Evolutionary conservation across 805 yeast genomes (phyloP).

Genomic region (Danielia reshetovae): DNA sequence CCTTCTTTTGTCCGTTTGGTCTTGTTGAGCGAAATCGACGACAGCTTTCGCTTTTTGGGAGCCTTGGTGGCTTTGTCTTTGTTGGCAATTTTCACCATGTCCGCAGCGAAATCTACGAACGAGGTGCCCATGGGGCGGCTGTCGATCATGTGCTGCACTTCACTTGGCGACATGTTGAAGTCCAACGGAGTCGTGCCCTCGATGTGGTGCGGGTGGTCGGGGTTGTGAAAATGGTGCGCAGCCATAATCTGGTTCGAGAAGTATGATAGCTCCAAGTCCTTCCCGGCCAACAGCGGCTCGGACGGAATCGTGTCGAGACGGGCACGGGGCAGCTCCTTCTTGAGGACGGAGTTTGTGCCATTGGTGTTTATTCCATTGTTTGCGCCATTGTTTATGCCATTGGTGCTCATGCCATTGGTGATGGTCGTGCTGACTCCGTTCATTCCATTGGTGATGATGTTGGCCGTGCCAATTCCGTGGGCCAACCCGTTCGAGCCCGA

Average conservation of each 20-base stretch:
- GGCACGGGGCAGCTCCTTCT: conserved; percentile 5
- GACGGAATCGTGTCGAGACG: conserved; percentile 12
- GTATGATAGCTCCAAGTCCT: conserved; percentile 8
- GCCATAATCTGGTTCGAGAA: conserved; percentile 17
- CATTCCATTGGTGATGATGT: background rate
- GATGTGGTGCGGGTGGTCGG: conserved; percentile 37
- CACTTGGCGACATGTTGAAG: conserved; percentile 21
- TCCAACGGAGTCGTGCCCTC: conserved; percentile 39
- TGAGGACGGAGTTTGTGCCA: conserved; percentile 6
- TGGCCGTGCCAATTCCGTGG: too few relatives aligned
- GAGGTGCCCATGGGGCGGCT: conserved; percentile 8
- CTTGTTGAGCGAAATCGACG: conserved; percentile 1
- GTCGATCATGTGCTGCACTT: background rate
- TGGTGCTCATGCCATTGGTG: background rate
- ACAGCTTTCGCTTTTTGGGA: background rate
- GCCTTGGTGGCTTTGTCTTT: background rate
- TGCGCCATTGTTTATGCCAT: background rate
- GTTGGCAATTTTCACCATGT: conserved; percentile 2
- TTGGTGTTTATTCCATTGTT: background rate
- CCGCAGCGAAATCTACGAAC: conserved; percentile 9
- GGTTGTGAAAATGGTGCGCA: conserved; percentile 29
- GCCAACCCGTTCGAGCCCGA: too few relatives aligned
- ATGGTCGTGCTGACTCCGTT: background rate
- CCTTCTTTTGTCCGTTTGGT: conserved; percentile 8
- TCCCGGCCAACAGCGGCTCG: conserved; percentile 9